A percentile compares a stretch with the other conserved stretches of the same genome.
Evolutionary conservation across 2,329 filamentous ascomycete genomes (phyloP).

Genomic region (Sporothrix pallida): DNA sequence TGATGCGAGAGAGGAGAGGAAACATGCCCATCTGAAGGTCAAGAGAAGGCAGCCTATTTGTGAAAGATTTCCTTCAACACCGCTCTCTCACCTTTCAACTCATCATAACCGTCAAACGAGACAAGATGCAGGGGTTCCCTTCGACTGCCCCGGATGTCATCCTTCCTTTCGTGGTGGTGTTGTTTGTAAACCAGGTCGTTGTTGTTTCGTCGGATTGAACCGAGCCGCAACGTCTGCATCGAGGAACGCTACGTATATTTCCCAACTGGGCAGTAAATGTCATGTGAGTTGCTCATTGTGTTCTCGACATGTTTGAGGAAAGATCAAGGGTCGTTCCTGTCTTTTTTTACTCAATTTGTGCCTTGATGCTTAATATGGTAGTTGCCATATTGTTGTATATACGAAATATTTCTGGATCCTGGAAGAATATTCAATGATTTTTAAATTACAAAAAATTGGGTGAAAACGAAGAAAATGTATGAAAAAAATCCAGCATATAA

Average conservation of each 20-base stretch:
- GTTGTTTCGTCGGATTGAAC: constrained; percentile 28
- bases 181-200: neutral
- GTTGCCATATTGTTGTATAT: too few relatives aligned
- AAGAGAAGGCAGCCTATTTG: neutral
- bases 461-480: neutral
- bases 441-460: neutral
- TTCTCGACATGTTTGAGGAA: too few relatives aligned
- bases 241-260: too few relatives aligned
- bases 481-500: neutral
- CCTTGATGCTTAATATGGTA: too few relatives aligned
- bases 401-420: neutral
- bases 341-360: too few relatives aligned
- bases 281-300: neutral
- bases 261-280: too few relatives aligned
- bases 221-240: neutral
- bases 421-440: neutral
- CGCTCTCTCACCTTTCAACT: neutral
- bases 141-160: neutral
- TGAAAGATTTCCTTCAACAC: too few relatives aligned
- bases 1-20: neutral
- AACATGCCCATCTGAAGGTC: neutral
- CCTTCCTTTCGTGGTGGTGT: neutral
- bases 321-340: too few relatives aligned
- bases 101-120: constrained; percentile 1
- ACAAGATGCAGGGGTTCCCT: constrained; percentile 15